Conservation (phyloP, 768 basidiomycete species). For the Xerocomus spinulosus region DNA sequence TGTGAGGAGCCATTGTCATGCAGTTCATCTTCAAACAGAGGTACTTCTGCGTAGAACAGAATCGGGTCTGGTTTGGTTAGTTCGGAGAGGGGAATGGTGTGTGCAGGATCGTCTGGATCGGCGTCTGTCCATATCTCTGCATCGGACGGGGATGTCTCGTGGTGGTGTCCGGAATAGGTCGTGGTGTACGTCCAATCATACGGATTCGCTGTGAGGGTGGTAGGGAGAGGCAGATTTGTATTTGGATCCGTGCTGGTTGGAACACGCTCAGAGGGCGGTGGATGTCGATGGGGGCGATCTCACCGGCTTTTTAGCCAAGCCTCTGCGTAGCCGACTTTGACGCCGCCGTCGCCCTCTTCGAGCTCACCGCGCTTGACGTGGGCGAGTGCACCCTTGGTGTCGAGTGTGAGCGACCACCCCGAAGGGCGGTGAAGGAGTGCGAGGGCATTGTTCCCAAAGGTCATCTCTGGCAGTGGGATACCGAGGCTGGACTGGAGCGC, state of each 20-base stretch:
- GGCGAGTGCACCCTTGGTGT: constrained; percentile 60
- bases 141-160: constrained; percentile 10
- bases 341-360: constrained; percentile 79
- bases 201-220: constrained; percentile 72
- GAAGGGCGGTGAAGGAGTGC: constrained; percentile 59
- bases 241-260: constrained; percentile 58
- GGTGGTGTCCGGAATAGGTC: constrained; percentile 64
- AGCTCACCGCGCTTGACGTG: constrained; percentile 74
- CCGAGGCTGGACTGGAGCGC: constrained; percentile 57
- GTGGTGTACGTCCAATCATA: constrained; percentile 99
- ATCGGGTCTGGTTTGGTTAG: constrained; percentile 91
- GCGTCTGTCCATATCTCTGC: constrained; percentile 46
- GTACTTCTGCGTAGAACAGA: constrained; percentile 95
- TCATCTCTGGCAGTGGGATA: constrained; percentile 94
- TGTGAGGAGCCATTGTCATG: constrained; percentile 94
- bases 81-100: constrained; percentile 78
- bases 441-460: constrained; percentile 82
- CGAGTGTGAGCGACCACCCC: constrained; percentile 64
- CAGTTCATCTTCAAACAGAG: constrained; percentile 92
- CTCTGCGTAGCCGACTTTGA: constrained; percentile 93
- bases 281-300: not conserved
- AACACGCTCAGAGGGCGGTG: constrained; percentile 23
- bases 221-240: constrained; percentile 61
- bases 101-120: constrained; percentile 50
- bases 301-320: constrained; percentile 90